Conservation (phyloP, 257 asterid species). For the Solanum appendiculatum region DNA sequence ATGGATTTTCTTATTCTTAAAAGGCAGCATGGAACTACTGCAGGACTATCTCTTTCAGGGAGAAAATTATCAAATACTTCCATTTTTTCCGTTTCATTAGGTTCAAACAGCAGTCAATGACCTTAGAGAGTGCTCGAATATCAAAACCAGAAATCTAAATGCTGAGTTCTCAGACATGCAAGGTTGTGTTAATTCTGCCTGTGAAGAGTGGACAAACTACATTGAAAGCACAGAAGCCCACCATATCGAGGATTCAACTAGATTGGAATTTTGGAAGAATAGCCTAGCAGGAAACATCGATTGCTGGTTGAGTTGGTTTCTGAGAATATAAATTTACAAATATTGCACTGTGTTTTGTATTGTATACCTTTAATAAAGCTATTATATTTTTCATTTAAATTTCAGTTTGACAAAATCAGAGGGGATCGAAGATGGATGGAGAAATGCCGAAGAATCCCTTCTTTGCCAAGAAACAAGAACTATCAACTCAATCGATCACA, state of each 20-base stretch:
- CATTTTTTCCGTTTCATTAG: constrained; percentile 10
- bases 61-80: not conserved
- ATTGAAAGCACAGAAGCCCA: constrained; percentile 14
- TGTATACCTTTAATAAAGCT: not conserved
- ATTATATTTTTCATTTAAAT: not conserved
- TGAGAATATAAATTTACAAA: not conserved
- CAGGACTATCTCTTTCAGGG: not conserved
- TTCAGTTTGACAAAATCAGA: constrained; percentile 24
- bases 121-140: constrained; percentile 18
- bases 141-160: constrained; percentile 15
- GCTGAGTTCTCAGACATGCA: constrained; percentile 22
- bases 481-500: constrained; percentile 16
- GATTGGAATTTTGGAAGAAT: constrained; percentile 15
- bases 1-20: not conserved
- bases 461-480: constrained; percentile 10
- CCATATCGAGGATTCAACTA: constrained; percentile 15
- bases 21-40: not conserved
- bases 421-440: constrained; percentile 21
- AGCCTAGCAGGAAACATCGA: constrained; percentile 23
- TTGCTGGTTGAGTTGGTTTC: constrained; percentile 16
- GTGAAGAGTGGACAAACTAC: constrained; percentile 23
- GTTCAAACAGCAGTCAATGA: constrained; percentile 27
- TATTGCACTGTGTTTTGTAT: not conserved
- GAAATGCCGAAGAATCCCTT: constrained; percentile 25
- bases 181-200: constrained; percentile 13